Evolutionary conservation across 495 filamentous ascomycete genomes (phyloP).

Genomic region (Xylaria longipes): DNA sequence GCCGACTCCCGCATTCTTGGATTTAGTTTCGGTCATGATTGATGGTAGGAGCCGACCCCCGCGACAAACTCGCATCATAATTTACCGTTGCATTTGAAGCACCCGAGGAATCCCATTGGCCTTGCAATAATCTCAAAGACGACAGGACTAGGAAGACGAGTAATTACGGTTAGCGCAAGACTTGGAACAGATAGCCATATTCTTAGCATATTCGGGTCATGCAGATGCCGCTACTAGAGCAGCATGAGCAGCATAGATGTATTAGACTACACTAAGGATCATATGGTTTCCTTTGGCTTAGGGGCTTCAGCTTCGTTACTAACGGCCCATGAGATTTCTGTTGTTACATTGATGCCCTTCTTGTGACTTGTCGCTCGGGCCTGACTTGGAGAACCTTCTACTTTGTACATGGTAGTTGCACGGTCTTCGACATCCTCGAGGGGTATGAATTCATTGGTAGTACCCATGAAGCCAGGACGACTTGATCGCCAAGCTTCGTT

Average conservation of each 20-base stretch:
- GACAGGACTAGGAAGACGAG: neutral
- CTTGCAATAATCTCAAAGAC: neutral
- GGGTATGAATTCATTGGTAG: constrained; percentile 6
- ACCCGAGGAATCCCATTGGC: no score
- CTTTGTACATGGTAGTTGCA: neutral
- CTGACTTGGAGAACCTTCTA: neutral
- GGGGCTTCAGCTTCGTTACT: neutral
- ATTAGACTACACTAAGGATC: neutral
- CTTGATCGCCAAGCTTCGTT: constrained; percentile 11
- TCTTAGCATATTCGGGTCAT: neutral
- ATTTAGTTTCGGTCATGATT: no score
- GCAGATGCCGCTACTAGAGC: no score
- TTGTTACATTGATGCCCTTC: constrained; percentile 5
- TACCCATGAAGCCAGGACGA: neutral
- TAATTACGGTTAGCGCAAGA: neutral
- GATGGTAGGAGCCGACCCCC: no score
- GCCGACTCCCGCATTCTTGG: no score
- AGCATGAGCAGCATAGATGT: neutral
- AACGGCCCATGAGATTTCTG: constrained; percentile 2
- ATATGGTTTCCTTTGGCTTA: neutral
- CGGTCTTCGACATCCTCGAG: constrained; percentile 3
- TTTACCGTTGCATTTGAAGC: no score
- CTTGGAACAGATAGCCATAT: neutral
- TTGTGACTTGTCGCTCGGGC: neutral
- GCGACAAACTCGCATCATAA: no score